These are phyloP conservation scores for Trichoderma sp. DNA, from an alignment of 2,329 filamentous ascomycete species.

Conservation along the genomic window DNA sequence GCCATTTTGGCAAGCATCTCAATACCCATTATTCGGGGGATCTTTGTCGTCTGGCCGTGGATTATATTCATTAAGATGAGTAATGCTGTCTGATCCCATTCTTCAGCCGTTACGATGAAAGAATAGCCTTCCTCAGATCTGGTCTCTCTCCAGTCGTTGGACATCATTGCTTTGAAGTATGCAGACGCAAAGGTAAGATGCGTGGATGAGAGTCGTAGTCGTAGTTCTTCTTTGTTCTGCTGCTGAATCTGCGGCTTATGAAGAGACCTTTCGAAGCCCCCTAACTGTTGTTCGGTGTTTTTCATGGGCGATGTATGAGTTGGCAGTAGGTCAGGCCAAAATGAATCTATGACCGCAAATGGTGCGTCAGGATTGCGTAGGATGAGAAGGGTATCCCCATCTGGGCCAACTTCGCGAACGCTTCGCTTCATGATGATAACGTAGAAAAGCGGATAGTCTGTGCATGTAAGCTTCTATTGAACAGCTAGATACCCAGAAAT, in stretches of 20 bases:
- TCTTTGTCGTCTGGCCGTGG: slow-evolving; percentile 42
- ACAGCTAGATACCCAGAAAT: background rate
- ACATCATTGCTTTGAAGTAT: slow-evolving; percentile 24
- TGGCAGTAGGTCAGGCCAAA: background rate
- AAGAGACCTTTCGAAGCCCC: background rate
- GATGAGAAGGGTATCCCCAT: slow-evolving; percentile 10
- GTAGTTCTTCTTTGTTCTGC: slow-evolving; percentile 12
- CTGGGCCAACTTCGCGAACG: background rate
- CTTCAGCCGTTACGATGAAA: slow-evolving; percentile 8
- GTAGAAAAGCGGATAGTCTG: background rate
- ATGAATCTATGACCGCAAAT: background rate
- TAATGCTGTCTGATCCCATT: slow-evolving; percentile 41
- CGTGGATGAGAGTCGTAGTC: slow-evolving; percentile 20
- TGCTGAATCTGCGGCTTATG: background rate
- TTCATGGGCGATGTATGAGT: background rate
- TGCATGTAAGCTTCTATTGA: background rate
- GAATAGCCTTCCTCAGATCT: background rate
- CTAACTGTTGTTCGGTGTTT: background rate
- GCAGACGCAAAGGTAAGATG: slow-evolving; percentile 39
- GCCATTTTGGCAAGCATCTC: slow-evolving; percentile 46
- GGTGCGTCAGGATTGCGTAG: background rate
- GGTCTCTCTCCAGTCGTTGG: slow-evolving; percentile 16
- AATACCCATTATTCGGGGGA: slow-evolving; percentile 40
- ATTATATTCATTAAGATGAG: slow-evolving; percentile 46
- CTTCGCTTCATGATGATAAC: background rate